Conservation (phyloP, 2,329 filamentous ascomycete species). For the Cylindrodendrum hubeiense region DNA sequence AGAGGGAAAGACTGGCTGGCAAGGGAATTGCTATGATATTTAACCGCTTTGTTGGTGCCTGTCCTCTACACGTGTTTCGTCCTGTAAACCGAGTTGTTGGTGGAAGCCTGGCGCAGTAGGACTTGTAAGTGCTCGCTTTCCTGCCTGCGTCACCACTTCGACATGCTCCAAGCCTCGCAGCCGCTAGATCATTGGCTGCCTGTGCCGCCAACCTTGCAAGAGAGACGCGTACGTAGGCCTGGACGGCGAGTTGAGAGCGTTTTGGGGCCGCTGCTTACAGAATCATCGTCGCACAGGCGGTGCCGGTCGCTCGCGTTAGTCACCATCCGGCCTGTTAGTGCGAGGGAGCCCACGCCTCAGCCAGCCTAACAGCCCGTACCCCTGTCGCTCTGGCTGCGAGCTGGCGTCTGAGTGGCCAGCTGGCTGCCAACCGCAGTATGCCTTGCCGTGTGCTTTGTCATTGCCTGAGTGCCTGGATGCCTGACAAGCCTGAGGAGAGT, state of each 20-base stretch:
- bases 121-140: not conserved
- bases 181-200: not conserved
- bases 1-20: not conserved
- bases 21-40: not conserved
- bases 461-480: not conserved
- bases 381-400: not conserved
- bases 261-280: not conserved
- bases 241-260: not conserved
- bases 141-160: not conserved
- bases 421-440: not conserved
- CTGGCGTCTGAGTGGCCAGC: not conserved
- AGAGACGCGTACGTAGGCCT: not conserved
- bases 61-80: no score
- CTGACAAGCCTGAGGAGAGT: no score
- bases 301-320: not conserved
- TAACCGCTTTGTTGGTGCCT: not conserved
- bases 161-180: not conserved
- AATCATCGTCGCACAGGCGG: no score
- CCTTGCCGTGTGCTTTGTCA: not conserved
- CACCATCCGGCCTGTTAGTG: slow-evolving; percentile 18
- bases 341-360: slow-evolving; percentile 32
- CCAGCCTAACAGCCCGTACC: slow-evolving; percentile 1
- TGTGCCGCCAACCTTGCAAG: not conserved
- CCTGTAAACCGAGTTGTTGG: no score
- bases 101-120: not conserved